phyloP scores from a whole-genome alignment of 495 filamentous ascomycete genomes.

The Penicillium lagena region DNA sequence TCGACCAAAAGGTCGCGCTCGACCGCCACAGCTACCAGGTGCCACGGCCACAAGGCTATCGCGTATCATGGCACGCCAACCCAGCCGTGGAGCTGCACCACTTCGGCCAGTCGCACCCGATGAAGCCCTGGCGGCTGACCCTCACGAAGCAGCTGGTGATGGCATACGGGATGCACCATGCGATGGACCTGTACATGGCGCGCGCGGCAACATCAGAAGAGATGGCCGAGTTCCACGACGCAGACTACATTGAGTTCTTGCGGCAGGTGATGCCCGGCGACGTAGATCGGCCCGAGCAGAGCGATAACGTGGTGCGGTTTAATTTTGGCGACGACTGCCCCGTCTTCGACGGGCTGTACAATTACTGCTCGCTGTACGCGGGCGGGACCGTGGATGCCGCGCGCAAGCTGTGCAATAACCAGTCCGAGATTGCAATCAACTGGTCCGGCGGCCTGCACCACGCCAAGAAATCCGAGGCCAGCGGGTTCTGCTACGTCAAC shows the following conservation, averaged over 20 bases:
- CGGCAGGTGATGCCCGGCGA: slow-evolving; percentile 36
- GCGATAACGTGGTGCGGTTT: slow-evolving; percentile 45
- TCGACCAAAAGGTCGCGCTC: slow-evolving; percentile 58
- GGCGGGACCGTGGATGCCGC: slow-evolving; percentile 89
- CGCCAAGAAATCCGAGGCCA: slow-evolving; percentile 89
- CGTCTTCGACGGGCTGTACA: slow-evolving; percentile 90
- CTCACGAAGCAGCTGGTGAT: slow-evolving; percentile 91
- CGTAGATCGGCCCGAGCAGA: slow-evolving; percentile 38
- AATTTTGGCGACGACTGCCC: slow-evolving; percentile 95
- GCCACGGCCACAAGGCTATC: slow-evolving; percentile 70
- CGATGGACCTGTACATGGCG: slow-evolving; percentile 87
- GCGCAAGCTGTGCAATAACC: slow-evolving; percentile 74
- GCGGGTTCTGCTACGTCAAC: slow-evolving; percentile 97
- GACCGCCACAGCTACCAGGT: slow-evolving; percentile 70
- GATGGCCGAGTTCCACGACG: slow-evolving; percentile 76
- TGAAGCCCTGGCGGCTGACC: slow-evolving; percentile 97
- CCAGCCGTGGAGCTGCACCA: slow-evolving; percentile 93
- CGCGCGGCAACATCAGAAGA: slow-evolving; percentile 81
- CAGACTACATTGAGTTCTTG: slow-evolving; percentile 87
- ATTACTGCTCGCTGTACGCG: slow-evolving; percentile 90
- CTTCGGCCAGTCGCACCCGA: slow-evolving; percentile 90
- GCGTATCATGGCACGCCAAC: slow-evolving; percentile 96
- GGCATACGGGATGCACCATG: slow-evolving; percentile 88
- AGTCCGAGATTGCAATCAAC: slow-evolving; percentile 94
- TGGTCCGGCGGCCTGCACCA: slow-evolving; percentile 99